Percentiles rank a stretch among this genome's conserved stretches.
Evolutionary conservation across 371 early-diverging fungal genomes (phyloP).

Genomic region (Lichtheimia hyalospora): DNA sequence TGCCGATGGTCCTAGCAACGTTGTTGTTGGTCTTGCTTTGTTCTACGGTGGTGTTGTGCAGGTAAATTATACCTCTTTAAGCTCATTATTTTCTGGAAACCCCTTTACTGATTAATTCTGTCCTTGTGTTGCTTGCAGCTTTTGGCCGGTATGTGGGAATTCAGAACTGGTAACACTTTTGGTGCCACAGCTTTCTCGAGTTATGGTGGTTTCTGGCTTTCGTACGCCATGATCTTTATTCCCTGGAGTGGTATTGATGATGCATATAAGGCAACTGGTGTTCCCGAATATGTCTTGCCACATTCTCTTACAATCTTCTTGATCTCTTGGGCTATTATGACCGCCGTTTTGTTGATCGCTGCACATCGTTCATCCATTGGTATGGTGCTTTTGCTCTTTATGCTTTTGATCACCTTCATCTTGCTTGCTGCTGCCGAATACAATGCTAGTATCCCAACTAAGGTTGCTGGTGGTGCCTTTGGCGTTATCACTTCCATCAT

Average conservation of each 20-base stretch:
- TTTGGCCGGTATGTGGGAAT: slow-evolving; percentile 85
- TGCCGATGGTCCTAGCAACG: slow-evolving; percentile 50
- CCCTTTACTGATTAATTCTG: background rate
- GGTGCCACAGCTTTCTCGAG: slow-evolving; percentile 83
- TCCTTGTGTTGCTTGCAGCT: slow-evolving; percentile 33
- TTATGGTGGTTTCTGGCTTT: slow-evolving; percentile 83
- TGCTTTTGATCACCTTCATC: slow-evolving; percentile 65
- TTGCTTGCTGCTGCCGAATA: slow-evolving; percentile 56
- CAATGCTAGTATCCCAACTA: slow-evolving; percentile 32
- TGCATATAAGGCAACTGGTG: slow-evolving; percentile 35
- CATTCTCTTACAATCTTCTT: slow-evolving; percentile 70
- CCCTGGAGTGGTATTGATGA: slow-evolving; percentile 55
- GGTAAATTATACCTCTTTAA: slow-evolving; percentile 31
- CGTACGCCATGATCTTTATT: slow-evolving; percentile 61
- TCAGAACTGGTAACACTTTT: slow-evolving; percentile 74
- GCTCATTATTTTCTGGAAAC: background rate
- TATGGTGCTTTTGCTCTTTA: slow-evolving; percentile 61
- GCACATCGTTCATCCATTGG: slow-evolving; percentile 67
- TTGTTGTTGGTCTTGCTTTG: slow-evolving; percentile 70
- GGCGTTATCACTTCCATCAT: slow-evolving; percentile 67
- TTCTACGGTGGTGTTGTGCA: slow-evolving; percentile 83
- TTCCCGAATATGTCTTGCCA: slow-evolving; percentile 34
- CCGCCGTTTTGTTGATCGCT: slow-evolving; percentile 68
- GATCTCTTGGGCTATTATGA: slow-evolving; percentile 69
- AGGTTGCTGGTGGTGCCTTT: slow-evolving; percentile 64